Evolutionary conservation across 495 filamentous ascomycete species (phyloP).

Genomic region (Mytilinidion resinicola): DNA sequence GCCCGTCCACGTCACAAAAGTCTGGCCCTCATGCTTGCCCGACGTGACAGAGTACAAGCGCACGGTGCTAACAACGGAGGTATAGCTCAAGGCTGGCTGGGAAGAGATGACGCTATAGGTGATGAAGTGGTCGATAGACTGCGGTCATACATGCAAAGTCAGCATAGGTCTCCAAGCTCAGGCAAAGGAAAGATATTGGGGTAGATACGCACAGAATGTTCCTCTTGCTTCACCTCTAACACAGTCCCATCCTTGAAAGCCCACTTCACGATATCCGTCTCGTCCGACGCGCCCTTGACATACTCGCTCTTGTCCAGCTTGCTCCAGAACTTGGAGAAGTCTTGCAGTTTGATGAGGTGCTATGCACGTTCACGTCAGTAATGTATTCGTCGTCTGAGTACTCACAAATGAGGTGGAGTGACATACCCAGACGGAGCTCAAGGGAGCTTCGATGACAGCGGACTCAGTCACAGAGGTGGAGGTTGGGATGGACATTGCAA

Average conservation of each 20-base stretch:
- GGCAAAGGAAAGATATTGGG: slow-evolving; percentile 3
- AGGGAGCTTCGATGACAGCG: slow-evolving; percentile 55
- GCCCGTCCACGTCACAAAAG: slow-evolving; percentile 58
- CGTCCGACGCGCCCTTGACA: slow-evolving; percentile 51
- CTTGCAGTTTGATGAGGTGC: slow-evolving; percentile 58
- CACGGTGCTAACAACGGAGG: slow-evolving; percentile 56
- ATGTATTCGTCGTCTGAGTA: no score
- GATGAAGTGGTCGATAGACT: slow-evolving; percentile 65
- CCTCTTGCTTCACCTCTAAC: slow-evolving; percentile 64
- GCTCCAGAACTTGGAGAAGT: slow-evolving; percentile 56
- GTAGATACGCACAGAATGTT: slow-evolving; percentile 50
- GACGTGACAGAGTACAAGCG: slow-evolving; percentile 54
- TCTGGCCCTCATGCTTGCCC: slow-evolving; percentile 52
- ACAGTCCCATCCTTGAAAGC: slow-evolving; percentile 57
- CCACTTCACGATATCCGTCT: slow-evolving; percentile 61
- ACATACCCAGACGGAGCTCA: slow-evolving; percentile 51
- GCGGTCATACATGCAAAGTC: not conserved
- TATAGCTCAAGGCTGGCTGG: slow-evolving; percentile 53
- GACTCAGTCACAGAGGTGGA: slow-evolving; percentile 59
- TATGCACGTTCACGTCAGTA: no score
- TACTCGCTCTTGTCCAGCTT: slow-evolving; percentile 49
- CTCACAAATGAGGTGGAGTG: no score
- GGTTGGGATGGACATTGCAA: slow-evolving; percentile 50
- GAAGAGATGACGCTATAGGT: slow-evolving; percentile 62
- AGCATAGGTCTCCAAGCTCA: not conserved